phyloP scores from a whole-genome alignment of 1,139 yeast species.

The Tardiomyces blankii region DNA sequence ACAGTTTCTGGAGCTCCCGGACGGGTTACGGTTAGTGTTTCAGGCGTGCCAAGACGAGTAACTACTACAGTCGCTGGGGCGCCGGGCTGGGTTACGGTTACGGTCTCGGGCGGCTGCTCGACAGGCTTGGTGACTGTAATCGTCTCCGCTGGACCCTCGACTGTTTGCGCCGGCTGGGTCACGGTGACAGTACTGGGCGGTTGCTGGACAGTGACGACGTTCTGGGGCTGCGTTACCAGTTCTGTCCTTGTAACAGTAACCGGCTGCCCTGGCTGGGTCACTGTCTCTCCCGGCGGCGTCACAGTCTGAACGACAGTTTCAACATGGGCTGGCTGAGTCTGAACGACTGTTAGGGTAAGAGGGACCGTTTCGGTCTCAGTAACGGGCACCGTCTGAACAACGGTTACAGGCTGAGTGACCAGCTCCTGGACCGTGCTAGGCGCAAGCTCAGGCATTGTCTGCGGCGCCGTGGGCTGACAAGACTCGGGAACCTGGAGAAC shows the following conservation, averaged over 20 bases:
- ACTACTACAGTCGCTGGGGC: constrained; percentile 7
- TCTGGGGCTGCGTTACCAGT: not conserved
- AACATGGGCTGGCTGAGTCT: too few species aligned
- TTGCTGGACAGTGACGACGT: not conserved
- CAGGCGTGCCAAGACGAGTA: constrained; percentile 5
- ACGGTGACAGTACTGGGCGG: not conserved
- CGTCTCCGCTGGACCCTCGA: constrained; percentile 4
- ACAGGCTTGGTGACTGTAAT: constrained; percentile 7
- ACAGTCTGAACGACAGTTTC: too few species aligned
- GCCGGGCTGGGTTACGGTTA: constrained; percentile 10
- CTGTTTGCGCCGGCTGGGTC: not conserved
- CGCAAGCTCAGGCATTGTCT: not conserved
- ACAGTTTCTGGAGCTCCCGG: not conserved
- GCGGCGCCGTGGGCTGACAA: not conserved
- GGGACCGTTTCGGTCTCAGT: too few species aligned
- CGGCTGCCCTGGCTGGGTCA: too few species aligned
- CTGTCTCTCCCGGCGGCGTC: too few species aligned
- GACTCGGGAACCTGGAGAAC: constrained; percentile 1
- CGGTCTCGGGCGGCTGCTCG: constrained; percentile 5
- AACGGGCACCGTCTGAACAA: too few species aligned
- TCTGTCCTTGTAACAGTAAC: too few species aligned
- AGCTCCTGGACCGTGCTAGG: too few species aligned
- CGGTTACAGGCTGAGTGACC: too few species aligned
- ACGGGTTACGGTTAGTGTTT: not conserved
- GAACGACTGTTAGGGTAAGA: too few species aligned